Evolutionary conservation across 192 early-diverging fungal species (phyloP).

Genomic region (Powellomyces hirtus): DNA sequence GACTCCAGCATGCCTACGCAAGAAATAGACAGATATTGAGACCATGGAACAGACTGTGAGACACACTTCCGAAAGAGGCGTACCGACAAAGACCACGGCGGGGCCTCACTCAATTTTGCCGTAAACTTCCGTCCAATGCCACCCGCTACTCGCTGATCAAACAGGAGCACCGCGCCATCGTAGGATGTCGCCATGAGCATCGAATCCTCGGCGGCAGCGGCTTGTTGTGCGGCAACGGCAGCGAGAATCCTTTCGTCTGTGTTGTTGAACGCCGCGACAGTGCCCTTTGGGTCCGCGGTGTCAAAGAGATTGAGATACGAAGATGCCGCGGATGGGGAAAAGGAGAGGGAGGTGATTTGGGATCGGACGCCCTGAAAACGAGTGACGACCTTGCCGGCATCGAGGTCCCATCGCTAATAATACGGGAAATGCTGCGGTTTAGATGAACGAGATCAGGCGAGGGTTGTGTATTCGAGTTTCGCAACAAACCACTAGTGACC

Average conservation of each 20-base stretch:
- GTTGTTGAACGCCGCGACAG: neutral
- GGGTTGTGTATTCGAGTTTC: neutral
- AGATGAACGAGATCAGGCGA: neutral
- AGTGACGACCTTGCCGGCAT: conserved; percentile 69
- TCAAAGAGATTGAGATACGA: neutral
- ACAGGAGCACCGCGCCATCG: conserved; percentile 38
- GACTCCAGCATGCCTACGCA: conserved; percentile 77
- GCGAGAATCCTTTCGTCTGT: no score
- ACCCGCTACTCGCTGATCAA: conserved; percentile 32
- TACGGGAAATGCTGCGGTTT: conserved; percentile 10
- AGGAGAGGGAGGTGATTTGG: conserved; percentile 75
- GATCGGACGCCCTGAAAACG: conserved; percentile 73
- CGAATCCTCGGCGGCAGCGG: conserved; percentile 25
- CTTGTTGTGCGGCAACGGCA: no score
- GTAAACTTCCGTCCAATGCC: conserved; percentile 31
- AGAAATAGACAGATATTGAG: no score
- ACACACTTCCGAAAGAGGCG: no score
- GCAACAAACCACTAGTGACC: conserved; percentile 68
- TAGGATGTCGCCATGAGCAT: conserved; percentile 34
- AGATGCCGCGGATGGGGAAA: conserved; percentile 54
- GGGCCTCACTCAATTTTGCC: neutral
- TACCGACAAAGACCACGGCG: conserved; percentile 22
- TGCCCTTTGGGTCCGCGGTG: neutral
- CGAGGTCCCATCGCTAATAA: conserved; percentile 70
- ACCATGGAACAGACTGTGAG: no score